These are phyloP conservation scores for Trametes pubescens DNA, from an alignment of 1,284 basidiomycete species.

Conservation along the genomic window DNA sequence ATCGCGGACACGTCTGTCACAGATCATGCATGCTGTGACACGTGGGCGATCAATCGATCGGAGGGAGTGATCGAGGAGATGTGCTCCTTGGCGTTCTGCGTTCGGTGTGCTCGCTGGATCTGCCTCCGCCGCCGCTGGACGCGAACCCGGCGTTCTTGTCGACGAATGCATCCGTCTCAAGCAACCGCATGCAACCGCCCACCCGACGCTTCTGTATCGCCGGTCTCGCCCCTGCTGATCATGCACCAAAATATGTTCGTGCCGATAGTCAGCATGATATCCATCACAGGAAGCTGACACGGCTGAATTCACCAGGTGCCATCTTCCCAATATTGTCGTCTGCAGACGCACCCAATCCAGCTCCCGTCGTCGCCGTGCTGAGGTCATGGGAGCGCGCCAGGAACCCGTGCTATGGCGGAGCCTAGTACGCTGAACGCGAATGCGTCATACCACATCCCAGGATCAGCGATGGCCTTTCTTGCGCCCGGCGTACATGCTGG, in stretches of 20 bases:
- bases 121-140: background rate
- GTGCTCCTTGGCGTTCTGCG: background rate
- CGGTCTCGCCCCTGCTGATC: conserved; percentile 8
- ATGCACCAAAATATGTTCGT: background rate
- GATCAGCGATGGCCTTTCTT: conserved; percentile 4
- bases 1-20: conserved; percentile 6
- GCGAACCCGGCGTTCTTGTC: background rate
- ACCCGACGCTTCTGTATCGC: conserved; percentile 6
- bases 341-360: background rate
- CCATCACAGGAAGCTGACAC: conserved; percentile 12
- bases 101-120: background rate
- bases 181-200: conserved; percentile 1
- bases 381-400: conserved; percentile 14
- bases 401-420: background rate
- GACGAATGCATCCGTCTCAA: conserved; percentile 1
- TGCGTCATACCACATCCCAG: conserved; percentile 1
- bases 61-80: conserved; percentile 2
- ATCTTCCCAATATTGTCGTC: background rate
- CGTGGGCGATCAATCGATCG: conserved; percentile 14
- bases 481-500: background rate
- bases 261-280: conserved; percentile 1
- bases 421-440: too few species aligned
- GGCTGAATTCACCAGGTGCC: conserved; percentile 4
- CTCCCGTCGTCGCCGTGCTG: conserved; percentile 10
- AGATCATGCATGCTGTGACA: conserved; percentile 6